Evolutionary conservation across 2,329 filamentous ascomycete genomes (phyloP).

Genomic region (Zymoseptoria pseudotritici): DNA sequence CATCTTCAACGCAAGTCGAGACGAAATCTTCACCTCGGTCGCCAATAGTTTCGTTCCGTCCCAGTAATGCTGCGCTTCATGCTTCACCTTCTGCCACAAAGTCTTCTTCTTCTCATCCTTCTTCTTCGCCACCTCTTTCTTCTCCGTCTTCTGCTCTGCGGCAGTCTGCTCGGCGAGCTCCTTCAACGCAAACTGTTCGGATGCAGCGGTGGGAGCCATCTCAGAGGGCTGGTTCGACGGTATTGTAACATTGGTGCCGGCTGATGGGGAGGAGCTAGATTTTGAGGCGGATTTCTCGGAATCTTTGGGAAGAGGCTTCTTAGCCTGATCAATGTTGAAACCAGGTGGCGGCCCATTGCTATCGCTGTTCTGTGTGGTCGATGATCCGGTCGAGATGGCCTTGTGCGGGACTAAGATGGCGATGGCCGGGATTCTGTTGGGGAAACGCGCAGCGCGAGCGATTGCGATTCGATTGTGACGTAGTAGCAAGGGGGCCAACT

Average conservation of each 20-base stretch:
- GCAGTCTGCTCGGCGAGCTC: conserved; percentile 58
- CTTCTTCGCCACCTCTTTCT: conserved; percentile 53
- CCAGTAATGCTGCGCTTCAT: conserved; percentile 92
- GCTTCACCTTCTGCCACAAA: conserved; percentile 86
- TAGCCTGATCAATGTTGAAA: conserved; percentile 83
- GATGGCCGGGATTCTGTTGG: conserved; percentile 48
- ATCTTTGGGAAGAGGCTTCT: conserved; percentile 67
- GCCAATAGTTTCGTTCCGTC: conserved; percentile 93
- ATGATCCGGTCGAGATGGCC: conserved; percentile 50
- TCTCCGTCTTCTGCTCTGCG: conserved; percentile 41
- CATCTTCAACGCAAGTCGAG: conserved; percentile 89
- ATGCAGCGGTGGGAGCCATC: conserved; percentile 41
- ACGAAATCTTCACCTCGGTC: conserved; percentile 88
- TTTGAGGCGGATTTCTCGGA: conserved; percentile 28
- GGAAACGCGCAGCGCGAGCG: conserved; percentile 37
- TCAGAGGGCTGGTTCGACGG: conserved; percentile 36
- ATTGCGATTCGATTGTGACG: conserved; percentile 38
- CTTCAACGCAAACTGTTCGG: conserved; percentile 46
- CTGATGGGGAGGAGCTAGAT: conserved; percentile 3
- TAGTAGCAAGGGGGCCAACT: conserved; percentile 42
- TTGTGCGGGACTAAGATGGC: conserved; percentile 50
- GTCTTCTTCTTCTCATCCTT: conserved; percentile 81
- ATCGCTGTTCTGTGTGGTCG: conserved; percentile 37
- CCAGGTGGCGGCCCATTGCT: conserved; percentile 68
- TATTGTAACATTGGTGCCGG: conserved; percentile 23